phyloP scores from a whole-genome alignment of 208 protist species.

The Angomonas deanei region DNA sequence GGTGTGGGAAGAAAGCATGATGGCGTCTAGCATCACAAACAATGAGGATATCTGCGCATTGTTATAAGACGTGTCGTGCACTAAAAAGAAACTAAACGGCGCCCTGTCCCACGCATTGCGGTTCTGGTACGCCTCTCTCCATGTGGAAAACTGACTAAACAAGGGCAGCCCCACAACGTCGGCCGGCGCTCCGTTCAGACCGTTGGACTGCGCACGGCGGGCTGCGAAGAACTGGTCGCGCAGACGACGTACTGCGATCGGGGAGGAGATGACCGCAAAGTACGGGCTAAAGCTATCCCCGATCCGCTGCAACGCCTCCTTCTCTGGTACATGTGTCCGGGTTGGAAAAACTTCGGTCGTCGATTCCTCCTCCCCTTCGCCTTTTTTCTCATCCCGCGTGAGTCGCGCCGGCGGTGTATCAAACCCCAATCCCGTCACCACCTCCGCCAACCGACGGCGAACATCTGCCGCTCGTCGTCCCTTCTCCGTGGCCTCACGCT shows the following conservation, averaged over 20 bases:
- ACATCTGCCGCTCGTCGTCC: constrained; percentile 55
- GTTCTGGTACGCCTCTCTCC: constrained; percentile 77
- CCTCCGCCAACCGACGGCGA: constrained; percentile 65
- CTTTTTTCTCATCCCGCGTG: neutral
- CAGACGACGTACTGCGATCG: constrained; percentile 33
- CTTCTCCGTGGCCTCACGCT: constrained; percentile 62
- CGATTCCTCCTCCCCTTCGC: neutral
- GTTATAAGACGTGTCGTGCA: constrained; percentile 81
- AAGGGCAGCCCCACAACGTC: constrained; percentile 67
- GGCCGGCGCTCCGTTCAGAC: constrained; percentile 11
- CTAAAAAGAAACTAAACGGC: constrained; percentile 80
- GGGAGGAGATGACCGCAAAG: constrained; percentile 69
- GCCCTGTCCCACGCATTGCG: constrained; percentile 54
- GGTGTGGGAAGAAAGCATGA: constrained; percentile 38
- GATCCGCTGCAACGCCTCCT: constrained; percentile 47
- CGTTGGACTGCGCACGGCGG: constrained; percentile 19
- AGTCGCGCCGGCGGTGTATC: neutral
- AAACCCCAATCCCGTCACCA: constrained; percentile 27
- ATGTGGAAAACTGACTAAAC: constrained; percentile 81
- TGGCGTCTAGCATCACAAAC: constrained; percentile 56
- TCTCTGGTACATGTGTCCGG: constrained; percentile 13
- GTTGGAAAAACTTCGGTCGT: too few relatives aligned
- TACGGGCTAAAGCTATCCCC: constrained; percentile 76
- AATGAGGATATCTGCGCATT: constrained; percentile 72
- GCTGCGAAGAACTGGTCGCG: constrained; percentile 26